Conservation (phyloP, 345 rosid species). For the Citrus sinensis region DVS_A1.0 CM039165.1:33989001-33989500, state of each 20-base stretch:
- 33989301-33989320: background rate
- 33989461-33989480: no score
- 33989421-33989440: no score
- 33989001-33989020: constrained; percentile 6
- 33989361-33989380: background rate
- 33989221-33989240: background rate
- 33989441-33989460: no score
- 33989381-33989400: no score
- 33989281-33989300: constrained; percentile 3
- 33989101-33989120: background rate
- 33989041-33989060: background rate
- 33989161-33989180: background rate
- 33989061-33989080: background rate
- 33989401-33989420: no score
- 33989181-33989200: background rate
- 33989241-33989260: background rate
- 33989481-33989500: no score
- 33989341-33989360: background rate
- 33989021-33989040: background rate
- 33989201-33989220: background rate
- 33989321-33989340: background rate
- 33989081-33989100: constrained; percentile 12
- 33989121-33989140: background rate
- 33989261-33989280: background rate
- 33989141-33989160: background rate